Evolutionary conservation across 352 stramenopile genomes (phyloP).

Genomic region (Plasmopara halstedii): DNA sequence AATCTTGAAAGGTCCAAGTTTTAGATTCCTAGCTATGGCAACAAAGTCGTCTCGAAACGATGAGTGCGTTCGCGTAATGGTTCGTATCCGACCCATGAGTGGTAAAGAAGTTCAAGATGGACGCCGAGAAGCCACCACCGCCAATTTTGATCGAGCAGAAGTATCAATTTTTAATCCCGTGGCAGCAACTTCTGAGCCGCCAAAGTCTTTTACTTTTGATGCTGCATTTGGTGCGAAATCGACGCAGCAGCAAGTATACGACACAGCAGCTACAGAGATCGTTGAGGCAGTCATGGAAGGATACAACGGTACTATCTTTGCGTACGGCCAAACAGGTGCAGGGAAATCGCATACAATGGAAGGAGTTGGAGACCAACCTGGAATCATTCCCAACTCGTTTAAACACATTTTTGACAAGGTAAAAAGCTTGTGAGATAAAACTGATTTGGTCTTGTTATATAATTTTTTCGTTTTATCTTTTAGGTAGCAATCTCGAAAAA

Average conservation of each 20-base stretch:
- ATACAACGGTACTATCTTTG: conserved; percentile 91
- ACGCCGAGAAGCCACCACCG: conserved; percentile 67
- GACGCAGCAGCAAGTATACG: conserved; percentile 92
- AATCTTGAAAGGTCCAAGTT: no score
- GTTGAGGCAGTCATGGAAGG: conserved; percentile 88
- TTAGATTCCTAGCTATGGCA: conserved; percentile 25
- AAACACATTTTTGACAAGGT: conserved; percentile 87
- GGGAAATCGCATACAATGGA: conserved; percentile 88
- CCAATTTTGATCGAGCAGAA: conserved; percentile 86
- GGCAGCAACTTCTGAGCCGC: conserved; percentile 52
- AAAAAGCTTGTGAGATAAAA: neutral
- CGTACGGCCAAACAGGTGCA: conserved; percentile 87
- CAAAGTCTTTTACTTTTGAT: conserved; percentile 97
- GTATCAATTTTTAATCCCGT: conserved; percentile 87
- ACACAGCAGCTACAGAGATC: conserved; percentile 83
- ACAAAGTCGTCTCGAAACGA: conserved; percentile 54
- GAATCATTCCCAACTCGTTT: conserved; percentile 88
- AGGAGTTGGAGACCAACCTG: conserved; percentile 67
- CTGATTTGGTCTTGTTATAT: neutral
- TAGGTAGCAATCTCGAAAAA: conserved; percentile 67
- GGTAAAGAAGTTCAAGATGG: conserved; percentile 93
- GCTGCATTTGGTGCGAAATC: conserved; percentile 91
- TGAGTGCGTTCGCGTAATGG: conserved; percentile 95
- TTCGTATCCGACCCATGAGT: conserved; percentile 93
- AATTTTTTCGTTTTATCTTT: conserved; percentile 12